Base-by-base conservation (phyloP, 148 eudicot species). In the Simmondsia chinensis region DNA sequence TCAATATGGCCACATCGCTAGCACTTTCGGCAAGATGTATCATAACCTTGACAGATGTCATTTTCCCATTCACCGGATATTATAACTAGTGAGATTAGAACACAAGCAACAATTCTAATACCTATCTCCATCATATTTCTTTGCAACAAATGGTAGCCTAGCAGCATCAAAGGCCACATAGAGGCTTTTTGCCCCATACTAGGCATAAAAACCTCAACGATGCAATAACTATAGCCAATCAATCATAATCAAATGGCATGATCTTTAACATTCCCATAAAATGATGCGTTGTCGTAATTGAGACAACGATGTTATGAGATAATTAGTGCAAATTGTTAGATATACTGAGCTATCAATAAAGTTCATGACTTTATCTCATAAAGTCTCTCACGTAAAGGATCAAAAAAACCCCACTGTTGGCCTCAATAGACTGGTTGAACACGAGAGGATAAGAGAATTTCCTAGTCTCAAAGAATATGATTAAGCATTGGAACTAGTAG, bases 381-480 rank as follows among this genome's bases (percentile, higher is more conserved):
- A n/a, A 55, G 5, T 37, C 35, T 9, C 15, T 13, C 53, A 37
- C 43, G 35, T 33, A 34, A 33, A 43, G 33, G 42, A 9, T 2
- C 46, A 38, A 25, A 32, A 29, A 17, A 16, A 43, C 17, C 61
- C n/a, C n/a, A n/a, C n/a, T n/a, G n/a, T n/a, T n/a, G 38, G 28
- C 29, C 45, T 35, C 28, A 48, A 14, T 57, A 3, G 34, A 10
- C 15, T 37, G 30, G 43, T 20, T 45, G 50, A 11, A 19, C 16
- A 24, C 24, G 11, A 16, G 38, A 38, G 50, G 47, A 12, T 36
- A 29, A 14, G 38, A 38, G 29, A 45, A 56, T 43, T 46, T 46
- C 21, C 9, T 14, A 37, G 45, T 57, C 38, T 25, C 43, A 20
- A 7, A 33, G 27, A 30, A 24, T 16, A 54, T 43, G 42, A 55